A percentile compares a stretch with the other conserved stretches of the same genome.
Evolutionary conservation across 768 basidiomycete genomes (phyloP).

Genomic region (Nevesoporus exiguus): DNA sequence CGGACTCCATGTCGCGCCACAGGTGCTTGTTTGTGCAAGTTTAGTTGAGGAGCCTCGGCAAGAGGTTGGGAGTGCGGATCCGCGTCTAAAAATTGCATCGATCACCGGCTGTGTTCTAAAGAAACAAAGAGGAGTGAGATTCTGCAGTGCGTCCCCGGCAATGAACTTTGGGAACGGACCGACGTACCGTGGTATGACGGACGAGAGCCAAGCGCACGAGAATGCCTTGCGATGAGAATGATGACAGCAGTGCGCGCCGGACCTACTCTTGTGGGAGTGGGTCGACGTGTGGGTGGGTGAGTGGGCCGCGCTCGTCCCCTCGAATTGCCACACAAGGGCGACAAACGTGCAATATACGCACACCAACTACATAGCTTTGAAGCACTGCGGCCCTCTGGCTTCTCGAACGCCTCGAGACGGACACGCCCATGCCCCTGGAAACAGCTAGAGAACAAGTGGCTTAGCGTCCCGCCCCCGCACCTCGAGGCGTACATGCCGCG

Average conservation of each 20-base stretch:
- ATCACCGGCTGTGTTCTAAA: not conserved
- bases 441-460: not conserved
- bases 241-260: no score
- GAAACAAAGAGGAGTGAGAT: not conserved
- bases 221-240: not conserved
- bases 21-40: slow-evolving; percentile 3
- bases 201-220: not conserved
- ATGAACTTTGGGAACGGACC: not conserved
- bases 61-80: slow-evolving; percentile 6
- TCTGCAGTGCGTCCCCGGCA: not conserved
- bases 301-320: no score
- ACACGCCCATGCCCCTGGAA: not conserved
- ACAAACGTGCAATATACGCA: not conserved
- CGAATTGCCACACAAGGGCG: not conserved
- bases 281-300: no score
- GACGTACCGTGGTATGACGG: not conserved
- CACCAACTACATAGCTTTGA: slow-evolving; percentile 2
- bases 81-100: slow-evolving; percentile 11
- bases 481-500: slow-evolving; percentile 12
- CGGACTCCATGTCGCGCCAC: not conserved
- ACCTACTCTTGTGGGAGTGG: no score
- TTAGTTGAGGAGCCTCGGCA: slow-evolving; percentile 1
- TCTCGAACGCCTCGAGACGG: not conserved
- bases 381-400: slow-evolving; percentile 11
- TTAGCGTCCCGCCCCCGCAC: not conserved